These are phyloP conservation scores for Condylostoma magnum DNA, from an alignment of 169 alveolate genomes.

Conservation along the genomic window DNA sequence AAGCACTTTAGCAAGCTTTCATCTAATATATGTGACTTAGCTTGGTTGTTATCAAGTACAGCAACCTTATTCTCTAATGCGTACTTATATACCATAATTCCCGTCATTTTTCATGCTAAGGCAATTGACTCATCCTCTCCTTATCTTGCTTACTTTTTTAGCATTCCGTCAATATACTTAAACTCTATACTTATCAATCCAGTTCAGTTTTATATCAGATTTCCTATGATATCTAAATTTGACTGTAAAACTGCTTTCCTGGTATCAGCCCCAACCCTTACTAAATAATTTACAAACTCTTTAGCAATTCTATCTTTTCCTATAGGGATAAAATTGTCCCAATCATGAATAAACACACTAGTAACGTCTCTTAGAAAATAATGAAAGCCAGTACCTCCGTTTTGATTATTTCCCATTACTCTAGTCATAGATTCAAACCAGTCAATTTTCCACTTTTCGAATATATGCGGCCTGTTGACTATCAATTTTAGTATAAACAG, in stretches of 20 bases:
- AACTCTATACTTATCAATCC: slow-evolving; percentile 56
- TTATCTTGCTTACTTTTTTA: slow-evolving; percentile 48
- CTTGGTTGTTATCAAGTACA: slow-evolving; percentile 4
- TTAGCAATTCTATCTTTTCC: slow-evolving; percentile 12
- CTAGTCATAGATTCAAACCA: slow-evolving; percentile 70
- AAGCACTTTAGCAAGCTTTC: slow-evolving; percentile 21
- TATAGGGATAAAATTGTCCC: slow-evolving; percentile 38
- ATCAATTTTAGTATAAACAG: slow-evolving; percentile 75
- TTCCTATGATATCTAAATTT: slow-evolving; percentile 66
- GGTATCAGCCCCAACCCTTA: slow-evolving; percentile 69
- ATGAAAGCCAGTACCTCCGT: slow-evolving; percentile 85
- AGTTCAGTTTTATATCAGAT: slow-evolving; percentile 65
- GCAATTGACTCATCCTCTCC: slow-evolving; percentile 33
- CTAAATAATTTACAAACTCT: slow-evolving; percentile 48
- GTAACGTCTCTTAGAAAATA: slow-evolving; percentile 84
- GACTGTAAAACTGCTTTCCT: slow-evolving; percentile 65
- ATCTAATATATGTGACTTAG: background rate
- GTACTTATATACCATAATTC: slow-evolving; percentile 11
- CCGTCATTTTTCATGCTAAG: slow-evolving; percentile 10
- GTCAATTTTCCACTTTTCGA: slow-evolving; percentile 63
- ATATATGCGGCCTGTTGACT: slow-evolving; percentile 59
- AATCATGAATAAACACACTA: slow-evolving; percentile 59
- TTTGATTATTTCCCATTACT: slow-evolving; percentile 52
- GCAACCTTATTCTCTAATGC: background rate
- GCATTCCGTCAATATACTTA: slow-evolving; percentile 62